A percentile compares a stretch with the other conserved stretches of the same genome.
Evolutionary conservation across 169 alveolate species (phyloP).

Genomic region (Plasmodium cynomolgi): DNA sequence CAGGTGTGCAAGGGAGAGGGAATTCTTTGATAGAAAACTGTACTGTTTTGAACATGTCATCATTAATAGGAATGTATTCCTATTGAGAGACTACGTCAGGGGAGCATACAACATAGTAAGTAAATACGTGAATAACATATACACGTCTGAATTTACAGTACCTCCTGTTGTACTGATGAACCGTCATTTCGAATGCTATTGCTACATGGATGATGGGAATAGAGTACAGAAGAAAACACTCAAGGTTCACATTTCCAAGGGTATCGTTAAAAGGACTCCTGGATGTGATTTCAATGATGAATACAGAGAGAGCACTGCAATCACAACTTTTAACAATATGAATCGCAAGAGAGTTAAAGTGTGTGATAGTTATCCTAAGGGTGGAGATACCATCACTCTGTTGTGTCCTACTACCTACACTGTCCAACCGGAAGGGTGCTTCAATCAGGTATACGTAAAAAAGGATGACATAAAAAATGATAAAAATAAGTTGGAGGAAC

Average conservation of each 20-base stretch:
- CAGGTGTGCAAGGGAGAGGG: background rate
- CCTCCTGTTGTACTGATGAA: slow-evolving; percentile 20
- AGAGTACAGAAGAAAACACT: background rate
- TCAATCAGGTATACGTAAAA: slow-evolving; percentile 15
- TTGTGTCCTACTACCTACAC: slow-evolving; percentile 20
- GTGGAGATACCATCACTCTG: slow-evolving; percentile 25
- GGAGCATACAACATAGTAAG: slow-evolving; percentile 18
- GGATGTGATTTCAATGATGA: slow-evolving; percentile 62
- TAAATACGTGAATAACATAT: background rate
- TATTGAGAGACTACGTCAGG: slow-evolving; percentile 10
- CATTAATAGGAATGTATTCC: background rate
- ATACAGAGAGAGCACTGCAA: slow-evolving; percentile 1
- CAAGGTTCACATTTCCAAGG: slow-evolving; percentile 24
- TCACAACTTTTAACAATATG: slow-evolving; percentile 13
- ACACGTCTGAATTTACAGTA: slow-evolving; percentile 8
- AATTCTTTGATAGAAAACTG: background rate
- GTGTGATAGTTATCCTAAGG: slow-evolving; percentile 36
- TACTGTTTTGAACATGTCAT: slow-evolving; percentile 32
- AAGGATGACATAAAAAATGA: background rate
- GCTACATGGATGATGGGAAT: slow-evolving; percentile 12
- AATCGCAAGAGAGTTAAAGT: background rate
- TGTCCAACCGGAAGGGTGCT: slow-evolving; percentile 33
- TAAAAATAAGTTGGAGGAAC: background rate
- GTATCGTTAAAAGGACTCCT: background rate
- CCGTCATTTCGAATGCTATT: slow-evolving; percentile 34